A percentile compares a stretch with the other conserved stretches of the same genome.
phyloP scores from a whole-genome alignment of 495 filamentous ascomycete genomes.

The Aspergillus nidulans region DNA sequence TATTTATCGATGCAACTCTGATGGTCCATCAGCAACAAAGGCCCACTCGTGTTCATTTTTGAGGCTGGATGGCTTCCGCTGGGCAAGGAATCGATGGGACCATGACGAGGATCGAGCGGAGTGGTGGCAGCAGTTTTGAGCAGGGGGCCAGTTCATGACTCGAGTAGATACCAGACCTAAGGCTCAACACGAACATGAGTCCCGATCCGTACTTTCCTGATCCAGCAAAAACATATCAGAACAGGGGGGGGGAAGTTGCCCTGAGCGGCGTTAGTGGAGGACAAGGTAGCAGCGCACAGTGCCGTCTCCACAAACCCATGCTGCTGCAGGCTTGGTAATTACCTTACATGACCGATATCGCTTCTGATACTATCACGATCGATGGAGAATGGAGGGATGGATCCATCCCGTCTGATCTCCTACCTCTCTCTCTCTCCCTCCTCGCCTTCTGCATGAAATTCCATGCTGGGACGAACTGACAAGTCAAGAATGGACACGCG shows the following conservation, averaged over 20 bases:
- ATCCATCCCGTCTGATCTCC: not conserved
- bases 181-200: not conserved
- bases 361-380: not conserved
- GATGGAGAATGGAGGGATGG: conserved; percentile 14
- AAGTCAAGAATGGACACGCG: conserved; percentile 32
- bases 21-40: not conserved
- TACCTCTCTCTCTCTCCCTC: not conserved
- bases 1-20: conserved; percentile 18
- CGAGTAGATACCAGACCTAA: not conserved
- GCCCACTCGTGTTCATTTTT: not conserved
- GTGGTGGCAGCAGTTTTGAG: not conserved
- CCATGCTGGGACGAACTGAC: not conserved
- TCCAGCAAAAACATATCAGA: not conserved
- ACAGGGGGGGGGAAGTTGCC: not conserved
- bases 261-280: not conserved
- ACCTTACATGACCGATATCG: conserved; percentile 19
- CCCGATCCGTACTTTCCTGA: not conserved
- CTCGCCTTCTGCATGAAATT: not conserved
- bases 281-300: conserved; percentile 2
- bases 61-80: not conserved
- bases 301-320: conserved; percentile 9
- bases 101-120: not conserved
- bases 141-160: not conserved
- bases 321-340: conserved; percentile 3
- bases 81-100: not conserved